Conservation (phyloP, 345 rosid species). For the Arabidopsis suecica region DNA sequence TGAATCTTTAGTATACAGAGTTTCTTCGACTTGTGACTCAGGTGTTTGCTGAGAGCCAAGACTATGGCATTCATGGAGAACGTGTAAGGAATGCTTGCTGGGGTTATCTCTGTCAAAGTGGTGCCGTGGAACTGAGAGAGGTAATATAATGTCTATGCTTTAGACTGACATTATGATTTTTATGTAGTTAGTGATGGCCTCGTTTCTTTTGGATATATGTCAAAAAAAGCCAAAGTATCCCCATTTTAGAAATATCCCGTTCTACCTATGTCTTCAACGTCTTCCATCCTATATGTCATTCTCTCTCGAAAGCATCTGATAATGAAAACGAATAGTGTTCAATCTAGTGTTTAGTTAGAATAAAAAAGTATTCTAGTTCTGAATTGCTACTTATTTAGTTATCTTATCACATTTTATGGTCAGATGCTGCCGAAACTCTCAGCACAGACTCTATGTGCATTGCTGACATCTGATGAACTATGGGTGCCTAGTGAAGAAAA, state of each 20-base stretch:
- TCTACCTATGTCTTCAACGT: slow-evolving; percentile 12
- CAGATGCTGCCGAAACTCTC: slow-evolving; percentile 96
- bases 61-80: slow-evolving; percentile 94
- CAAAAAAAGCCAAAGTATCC: slow-evolving; percentile 9
- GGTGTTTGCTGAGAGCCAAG: slow-evolving; percentile 99
- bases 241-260: neutral
- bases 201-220: slow-evolving; percentile 3
- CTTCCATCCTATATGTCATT: slow-evolving; percentile 11
- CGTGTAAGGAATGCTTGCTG: slow-evolving; percentile 97
- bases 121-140: slow-evolving; percentile 90
- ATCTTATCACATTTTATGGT: slow-evolving; percentile 28
- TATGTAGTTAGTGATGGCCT: slow-evolving; percentile 16
- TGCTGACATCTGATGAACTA: slow-evolving; percentile 91
- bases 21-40: slow-evolving; percentile 44
- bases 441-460: slow-evolving; percentile 85
- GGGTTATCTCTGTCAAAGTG: slow-evolving; percentile 99
- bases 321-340: neutral
- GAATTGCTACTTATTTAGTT: slow-evolving; percentile 28
- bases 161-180: slow-evolving; percentile 16
- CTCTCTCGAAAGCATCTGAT: slow-evolving; percentile 8
- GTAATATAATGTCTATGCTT: slow-evolving; percentile 42
- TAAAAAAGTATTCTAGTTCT: neutral
- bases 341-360: slow-evolving; percentile 1
- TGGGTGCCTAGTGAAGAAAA: slow-evolving; percentile 96
- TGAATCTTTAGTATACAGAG: slow-evolving; percentile 20